Evolutionary conservation across 306 rosid species (phyloP).

Genomic region (Trifolium repens): DNA sequence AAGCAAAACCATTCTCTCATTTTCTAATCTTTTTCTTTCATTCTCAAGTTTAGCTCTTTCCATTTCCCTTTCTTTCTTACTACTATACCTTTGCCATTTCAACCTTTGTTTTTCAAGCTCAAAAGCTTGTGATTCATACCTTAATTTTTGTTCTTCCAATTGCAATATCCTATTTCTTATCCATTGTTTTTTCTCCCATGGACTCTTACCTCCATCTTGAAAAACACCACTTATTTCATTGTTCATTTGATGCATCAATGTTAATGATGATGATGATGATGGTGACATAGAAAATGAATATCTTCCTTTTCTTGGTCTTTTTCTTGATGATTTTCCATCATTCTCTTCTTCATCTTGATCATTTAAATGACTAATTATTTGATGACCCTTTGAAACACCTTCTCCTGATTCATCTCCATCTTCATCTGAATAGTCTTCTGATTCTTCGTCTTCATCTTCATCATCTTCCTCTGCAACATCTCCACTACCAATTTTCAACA

Average conservation of each 20-base stretch:
- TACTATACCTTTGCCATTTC: slow-evolving; percentile 82
- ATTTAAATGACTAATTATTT: not conserved
- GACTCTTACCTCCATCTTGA: slow-evolving; percentile 67
- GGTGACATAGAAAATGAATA: slow-evolving; percentile 5
- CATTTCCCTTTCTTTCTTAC: slow-evolving; percentile 93
- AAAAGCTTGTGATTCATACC: slow-evolving; percentile 51
- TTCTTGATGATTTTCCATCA: slow-evolving; percentile 49
- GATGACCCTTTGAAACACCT: slow-evolving; percentile 49
- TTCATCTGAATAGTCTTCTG: slow-evolving; percentile 58
- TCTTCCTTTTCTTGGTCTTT: slow-evolving; percentile 50
- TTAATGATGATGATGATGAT: slow-evolving; percentile 21
- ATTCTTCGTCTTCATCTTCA: slow-evolving; percentile 51
- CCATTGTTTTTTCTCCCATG: slow-evolving; percentile 85
- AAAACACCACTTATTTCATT: slow-evolving; percentile 59
- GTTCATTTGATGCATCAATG: slow-evolving; percentile 53
- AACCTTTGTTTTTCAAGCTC: slow-evolving; percentile 84
- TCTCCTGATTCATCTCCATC: slow-evolving; percentile 64
- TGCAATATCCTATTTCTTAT: slow-evolving; percentile 56
- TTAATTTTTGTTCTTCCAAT: slow-evolving; percentile 72
- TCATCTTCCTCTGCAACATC: slow-evolving; percentile 55
- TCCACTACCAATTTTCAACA: slow-evolving; percentile 49
- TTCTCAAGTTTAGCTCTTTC: slow-evolving; percentile 78
- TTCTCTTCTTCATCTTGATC: slow-evolving; percentile 38
- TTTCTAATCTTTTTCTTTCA: slow-evolving; percentile 61
- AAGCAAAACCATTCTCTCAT: slow-evolving; percentile 75